These are phyloP conservation scores for Castanopsis chinensis DNA, from an alignment of 306 rosid genomes.

Conservation along the genomic window DNA sequence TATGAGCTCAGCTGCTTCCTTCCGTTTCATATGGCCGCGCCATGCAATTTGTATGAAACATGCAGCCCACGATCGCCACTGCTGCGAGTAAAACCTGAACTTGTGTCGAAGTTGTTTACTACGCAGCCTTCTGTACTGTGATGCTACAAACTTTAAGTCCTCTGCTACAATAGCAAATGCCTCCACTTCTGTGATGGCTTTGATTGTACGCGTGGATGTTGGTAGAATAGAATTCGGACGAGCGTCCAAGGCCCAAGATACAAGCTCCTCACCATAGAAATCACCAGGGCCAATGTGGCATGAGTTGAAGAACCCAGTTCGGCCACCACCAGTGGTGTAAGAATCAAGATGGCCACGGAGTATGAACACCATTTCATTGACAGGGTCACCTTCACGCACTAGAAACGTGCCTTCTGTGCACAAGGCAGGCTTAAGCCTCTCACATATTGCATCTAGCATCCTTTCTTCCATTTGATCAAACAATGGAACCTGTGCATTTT, in stretches of 20 bases:
- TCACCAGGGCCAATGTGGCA: slow-evolving; percentile 77
- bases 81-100: slow-evolving; percentile 84
- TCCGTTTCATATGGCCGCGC: slow-evolving; percentile 66
- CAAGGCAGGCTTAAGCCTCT: slow-evolving; percentile 78
- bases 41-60: slow-evolving; percentile 87
- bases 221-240: slow-evolving; percentile 69
- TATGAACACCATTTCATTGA: slow-evolving; percentile 90
- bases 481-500: slow-evolving; percentile 60
- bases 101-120: slow-evolving; percentile 80
- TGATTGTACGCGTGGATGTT: slow-evolving; percentile 80
- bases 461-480: slow-evolving; percentile 97
- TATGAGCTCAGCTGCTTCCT: slow-evolving; percentile 47
- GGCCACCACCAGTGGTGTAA: slow-evolving; percentile 89
- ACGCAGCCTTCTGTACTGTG: slow-evolving; percentile 77
- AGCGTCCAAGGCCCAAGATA: slow-evolving; percentile 96
- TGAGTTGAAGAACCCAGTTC: slow-evolving; percentile 90
- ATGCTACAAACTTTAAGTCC: slow-evolving; percentile 85
- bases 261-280: slow-evolving; percentile 90
- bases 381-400: slow-evolving; percentile 89
- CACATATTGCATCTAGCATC: slow-evolving; percentile 92
- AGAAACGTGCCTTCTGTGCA: slow-evolving; percentile 77
- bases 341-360: slow-evolving; percentile 91
- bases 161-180: slow-evolving; percentile 93
- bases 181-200: slow-evolving; percentile 80
- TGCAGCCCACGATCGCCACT: slow-evolving; percentile 91